These are phyloP conservation scores for Cercospora janseana DNA, from an alignment of 2,329 filamentous ascomycete genomes.

Conservation along the genomic window DNA sequence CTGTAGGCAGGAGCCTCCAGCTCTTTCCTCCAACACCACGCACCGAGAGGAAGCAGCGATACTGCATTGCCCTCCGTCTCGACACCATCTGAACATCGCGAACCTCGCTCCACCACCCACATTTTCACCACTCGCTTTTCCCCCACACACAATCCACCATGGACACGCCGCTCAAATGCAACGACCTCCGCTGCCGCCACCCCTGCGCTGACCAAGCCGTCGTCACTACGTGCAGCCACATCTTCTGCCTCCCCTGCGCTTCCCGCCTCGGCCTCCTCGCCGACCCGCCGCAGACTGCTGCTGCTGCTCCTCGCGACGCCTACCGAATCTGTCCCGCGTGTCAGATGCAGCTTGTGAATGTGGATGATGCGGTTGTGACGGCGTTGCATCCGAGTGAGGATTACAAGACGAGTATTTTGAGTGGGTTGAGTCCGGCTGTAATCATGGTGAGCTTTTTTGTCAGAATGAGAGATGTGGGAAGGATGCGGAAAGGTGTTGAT, in stretches of 20 bases:
- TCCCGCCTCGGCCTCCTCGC: slow-evolving; percentile 60
- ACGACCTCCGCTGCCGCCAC: slow-evolving; percentile 71
- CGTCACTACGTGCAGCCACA: slow-evolving; percentile 89
- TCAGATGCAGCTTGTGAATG: slow-evolving; percentile 62
- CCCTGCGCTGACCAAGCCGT: slow-evolving; percentile 69
- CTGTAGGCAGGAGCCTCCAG: not conserved
- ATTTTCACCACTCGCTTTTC: not conserved
- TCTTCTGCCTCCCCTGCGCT: slow-evolving; percentile 78
- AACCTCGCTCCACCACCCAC: not conserved
- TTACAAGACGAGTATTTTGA: slow-evolving; percentile 83
- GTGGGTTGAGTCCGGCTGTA: slow-evolving; percentile 73
- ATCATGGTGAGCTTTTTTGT: slow-evolving; percentile 64
- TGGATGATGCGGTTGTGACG: slow-evolving; percentile 71
- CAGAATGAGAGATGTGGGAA: not conserved
- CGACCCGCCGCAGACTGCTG: not conserved
- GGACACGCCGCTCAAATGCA: slow-evolving; percentile 76
- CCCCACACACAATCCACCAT: slow-evolving; percentile 49
- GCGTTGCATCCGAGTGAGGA: slow-evolving; percentile 78
- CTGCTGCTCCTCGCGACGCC: slow-evolving; percentile 49
- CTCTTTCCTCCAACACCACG: not conserved
- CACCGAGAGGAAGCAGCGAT: not conserved
- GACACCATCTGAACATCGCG: too few species aligned
- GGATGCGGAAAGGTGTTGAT: not conserved
- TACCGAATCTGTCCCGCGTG: slow-evolving; percentile 73
- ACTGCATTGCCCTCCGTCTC: not conserved